Percentiles rank a stretch among this genome's conserved stretches.
Evolutionary conservation across 805 yeast species (phyloP).

Genomic region (Teunomyces cretensis): DNA sequence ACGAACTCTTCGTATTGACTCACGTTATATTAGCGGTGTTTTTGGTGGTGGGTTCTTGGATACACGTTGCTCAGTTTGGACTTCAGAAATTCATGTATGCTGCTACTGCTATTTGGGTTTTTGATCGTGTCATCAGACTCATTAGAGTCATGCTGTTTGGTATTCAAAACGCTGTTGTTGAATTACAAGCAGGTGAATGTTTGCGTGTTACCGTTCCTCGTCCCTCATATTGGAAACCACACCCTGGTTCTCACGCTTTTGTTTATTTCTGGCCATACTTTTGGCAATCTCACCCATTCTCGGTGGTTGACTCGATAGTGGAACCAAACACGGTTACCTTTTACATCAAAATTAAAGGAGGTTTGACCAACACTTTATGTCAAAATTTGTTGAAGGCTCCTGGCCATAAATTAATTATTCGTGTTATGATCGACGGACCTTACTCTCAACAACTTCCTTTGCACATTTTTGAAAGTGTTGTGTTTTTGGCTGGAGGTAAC

Average conservation of each 20-base stretch:
- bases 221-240: slow-evolving; percentile 54
- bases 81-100: slow-evolving; percentile 45
- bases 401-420: slow-evolving; percentile 27
- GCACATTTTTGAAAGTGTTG: slow-evolving; percentile 44
- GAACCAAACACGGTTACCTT: slow-evolving; percentile 39
- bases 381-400: slow-evolving; percentile 24
- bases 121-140: slow-evolving; percentile 61
- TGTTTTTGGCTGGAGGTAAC: slow-evolving; percentile 61
- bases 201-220: slow-evolving; percentile 49
- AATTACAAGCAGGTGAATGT: slow-evolving; percentile 42
- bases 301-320: slow-evolving; percentile 45
- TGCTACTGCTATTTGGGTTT: slow-evolving; percentile 64
- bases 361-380: slow-evolving; percentile 44
- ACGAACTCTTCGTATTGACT: slow-evolving; percentile 33
- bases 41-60: slow-evolving; percentile 47
- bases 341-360: slow-evolving; percentile 51
- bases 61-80: slow-evolving; percentile 40
- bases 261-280: slow-evolving; percentile 51
- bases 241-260: slow-evolving; percentile 65
- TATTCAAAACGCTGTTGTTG: slow-evolving; percentile 48
- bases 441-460: slow-evolving; percentile 52
- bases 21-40: slow-evolving; percentile 38
- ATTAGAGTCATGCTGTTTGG: slow-evolving; percentile 61
- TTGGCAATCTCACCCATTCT: slow-evolving; percentile 73
- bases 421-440: slow-evolving; percentile 58